These are phyloP conservation scores for Schizothecium vesticola DNA, from an alignment of 495 filamentous ascomycete species.

Conservation along the genomic window DNA sequence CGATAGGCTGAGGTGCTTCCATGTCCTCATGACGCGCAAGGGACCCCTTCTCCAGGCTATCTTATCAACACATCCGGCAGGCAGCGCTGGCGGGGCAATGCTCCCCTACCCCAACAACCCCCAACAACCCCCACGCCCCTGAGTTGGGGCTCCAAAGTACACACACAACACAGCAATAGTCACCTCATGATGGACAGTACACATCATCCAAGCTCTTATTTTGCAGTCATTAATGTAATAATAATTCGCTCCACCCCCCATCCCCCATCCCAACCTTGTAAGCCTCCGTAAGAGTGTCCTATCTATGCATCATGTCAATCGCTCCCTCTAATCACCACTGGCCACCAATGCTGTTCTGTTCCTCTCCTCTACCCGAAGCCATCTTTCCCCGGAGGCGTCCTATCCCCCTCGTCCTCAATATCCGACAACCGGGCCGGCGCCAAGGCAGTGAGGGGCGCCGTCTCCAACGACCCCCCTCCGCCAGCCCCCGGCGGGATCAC, in stretches of 20 bases:
- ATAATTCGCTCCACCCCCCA: not conserved
- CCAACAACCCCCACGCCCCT: not conserved
- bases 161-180: not conserved
- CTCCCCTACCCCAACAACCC: not conserved
- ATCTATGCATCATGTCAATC: not conserved
- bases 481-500: constrained; percentile 28
- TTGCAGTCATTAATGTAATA: not conserved
- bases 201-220: not conserved
- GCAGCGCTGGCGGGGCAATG: not conserved
- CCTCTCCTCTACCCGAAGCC: constrained; percentile 21
- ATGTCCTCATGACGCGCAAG: constrained; percentile 9
- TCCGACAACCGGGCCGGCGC: constrained; percentile 9
- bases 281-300: not conserved
- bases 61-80: constrained; percentile 12
- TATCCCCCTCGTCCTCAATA: constrained; percentile 5
- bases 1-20: not conserved
- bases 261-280: not conserved
- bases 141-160: not conserved
- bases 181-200: not conserved
- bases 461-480: constrained; percentile 35
- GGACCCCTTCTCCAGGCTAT: constrained; percentile 1
- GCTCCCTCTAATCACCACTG: not conserved
- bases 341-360: not conserved
- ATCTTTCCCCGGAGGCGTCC: constrained; percentile 8
- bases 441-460: constrained; percentile 38